Conservation (phyloP, 495 filamentous ascomycete genomes). For the Lasiosphaeris hirsuta region DNA sequence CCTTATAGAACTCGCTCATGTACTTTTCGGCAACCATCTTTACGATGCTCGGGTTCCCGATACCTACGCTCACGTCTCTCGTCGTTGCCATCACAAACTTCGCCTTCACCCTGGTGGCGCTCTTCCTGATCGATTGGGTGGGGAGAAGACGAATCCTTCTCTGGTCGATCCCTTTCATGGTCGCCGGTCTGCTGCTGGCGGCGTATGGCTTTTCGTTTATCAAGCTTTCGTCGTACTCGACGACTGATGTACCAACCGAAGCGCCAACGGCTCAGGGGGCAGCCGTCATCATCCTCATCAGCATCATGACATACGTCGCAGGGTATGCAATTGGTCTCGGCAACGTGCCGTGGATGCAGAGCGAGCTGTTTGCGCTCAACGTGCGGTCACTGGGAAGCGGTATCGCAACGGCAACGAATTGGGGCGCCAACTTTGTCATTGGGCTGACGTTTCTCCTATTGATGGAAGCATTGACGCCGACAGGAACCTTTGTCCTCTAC, state of each 20-base stretch:
- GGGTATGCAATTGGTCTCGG: conserved; percentile 86
- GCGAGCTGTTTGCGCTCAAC: conserved; percentile 81
- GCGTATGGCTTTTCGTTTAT: conserved; percentile 65
- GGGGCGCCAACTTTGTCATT: conserved; percentile 84
- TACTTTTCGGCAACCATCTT: conserved; percentile 95
- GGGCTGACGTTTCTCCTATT: conserved; percentile 82
- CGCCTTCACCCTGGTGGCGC: conserved; percentile 70
- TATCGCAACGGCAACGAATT: conserved; percentile 84
- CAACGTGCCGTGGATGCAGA: conserved; percentile 91
- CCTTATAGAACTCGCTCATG: conserved; percentile 76
- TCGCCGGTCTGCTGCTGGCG: conserved; percentile 62
- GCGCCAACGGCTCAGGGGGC: conserved; percentile 31
- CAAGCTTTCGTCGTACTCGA: conserved; percentile 35
- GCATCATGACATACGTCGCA: conserved; percentile 78
- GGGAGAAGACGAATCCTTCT: conserved; percentile 80
- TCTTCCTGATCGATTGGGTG: conserved; percentile 73
- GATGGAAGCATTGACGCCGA: conserved; percentile 72
- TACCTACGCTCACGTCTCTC: conserved; percentile 77
- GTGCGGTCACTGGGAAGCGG: conserved; percentile 79
- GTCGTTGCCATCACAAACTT: conserved; percentile 84
- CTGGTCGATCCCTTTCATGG: conserved; percentile 82
- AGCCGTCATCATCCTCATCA: conserved; percentile 58
- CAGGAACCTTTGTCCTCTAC: conserved; percentile 78
- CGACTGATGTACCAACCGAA: conserved; percentile 1
- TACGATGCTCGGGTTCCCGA: conserved; percentile 69